Evolutionary conservation across 306 rosid genomes (phyloP).

Genomic region (Amphicarpaea edgeworthii): DNA sequence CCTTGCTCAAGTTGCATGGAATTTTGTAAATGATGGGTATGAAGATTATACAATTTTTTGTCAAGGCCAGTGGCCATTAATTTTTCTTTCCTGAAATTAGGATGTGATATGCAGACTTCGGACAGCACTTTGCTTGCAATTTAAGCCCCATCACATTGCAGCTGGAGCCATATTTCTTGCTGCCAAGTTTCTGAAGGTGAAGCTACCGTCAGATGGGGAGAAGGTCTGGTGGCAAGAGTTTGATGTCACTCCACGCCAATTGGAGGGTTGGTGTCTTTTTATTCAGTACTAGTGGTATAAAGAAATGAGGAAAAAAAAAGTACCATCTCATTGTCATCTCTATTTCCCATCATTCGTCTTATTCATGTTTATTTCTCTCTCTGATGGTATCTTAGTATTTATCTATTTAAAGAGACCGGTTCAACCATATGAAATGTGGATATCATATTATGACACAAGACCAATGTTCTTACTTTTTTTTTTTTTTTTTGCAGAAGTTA

Average conservation of each 20-base stretch:
- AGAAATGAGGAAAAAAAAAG: conserved; percentile 43
- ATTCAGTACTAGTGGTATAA: conserved; percentile 53
- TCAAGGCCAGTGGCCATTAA: conserved; percentile 59
- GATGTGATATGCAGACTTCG: conserved; percentile 88
- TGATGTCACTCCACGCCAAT: conserved; percentile 98
- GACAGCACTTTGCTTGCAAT: conserved; percentile 99
- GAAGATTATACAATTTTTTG: conserved; percentile 51
- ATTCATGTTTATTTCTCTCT: conserved; percentile 26
- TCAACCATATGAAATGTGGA: conserved; percentile 5
- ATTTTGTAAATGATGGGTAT: conserved; percentile 99
- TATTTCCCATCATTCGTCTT: conserved; percentile 24
- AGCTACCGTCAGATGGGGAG: conserved; percentile 99
- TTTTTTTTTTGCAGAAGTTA: conserved; percentile 82
- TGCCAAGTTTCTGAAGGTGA: conserved; percentile 97
- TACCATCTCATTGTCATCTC: conserved; percentile 47
- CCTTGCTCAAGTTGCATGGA: conserved; percentile 99
- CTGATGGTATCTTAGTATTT: conserved; percentile 29
- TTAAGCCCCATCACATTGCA: conserved; percentile 97
- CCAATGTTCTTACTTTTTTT: conserved; percentile 45
- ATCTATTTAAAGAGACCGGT: conserved; percentile 33
- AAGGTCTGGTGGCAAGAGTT: conserved; percentile 99
- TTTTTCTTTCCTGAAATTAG: conserved; percentile 63
- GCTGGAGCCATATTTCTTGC: conserved; percentile 99
- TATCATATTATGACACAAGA: conserved; percentile 24
- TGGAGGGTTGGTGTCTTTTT: conserved; percentile 95